Evolutionary conservation across 164 flowering plant species (phyloP), one percentile per base, ranked within the genome.

Genomic region (Nymphaea thermarum): DNA sequence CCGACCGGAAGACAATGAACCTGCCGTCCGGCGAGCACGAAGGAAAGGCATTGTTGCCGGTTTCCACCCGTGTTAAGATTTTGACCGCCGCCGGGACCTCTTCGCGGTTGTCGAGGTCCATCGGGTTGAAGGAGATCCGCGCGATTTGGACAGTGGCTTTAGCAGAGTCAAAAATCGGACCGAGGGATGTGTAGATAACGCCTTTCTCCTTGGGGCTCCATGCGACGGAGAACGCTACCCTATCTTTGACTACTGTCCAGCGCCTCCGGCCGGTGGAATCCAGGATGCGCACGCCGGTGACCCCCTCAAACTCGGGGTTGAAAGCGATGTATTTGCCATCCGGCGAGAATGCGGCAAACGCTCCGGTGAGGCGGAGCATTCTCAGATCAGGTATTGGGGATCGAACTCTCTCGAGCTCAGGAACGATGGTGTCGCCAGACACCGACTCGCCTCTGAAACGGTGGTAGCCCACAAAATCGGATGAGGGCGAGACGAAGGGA

Each of bases 21-120:
- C 85, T 84, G 0, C 98, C 96, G 68, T 93, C 96, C 6, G 96
- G 96, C 7, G 96, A 93, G 71, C 86, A 83, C 0, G 95, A 75
- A 3, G 96, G 89, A 71, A 93, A 93, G 1, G 96, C 98, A 60
- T 90, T 93, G 70, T 93, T 90, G 3, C 95, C 96, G 4, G 95
- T 76, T 1, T 83, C 90, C 17, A 81, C 95, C 41, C 60, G 76
- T 0, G 96, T 88, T 3, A 90, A 78, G 16, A 86, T 75, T 71
- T 85, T 84, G 11, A 88, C 82, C 0, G 77, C 73, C 16, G 80
- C 72, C 1, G 76, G 71, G 68, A 83, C 44, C 10, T 84, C 82
- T 5, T 79, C 87, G 18, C 83, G 82, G 6, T 71, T 78, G 47
- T 63, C 71, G 1, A 88, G 74, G 60, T 80, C 55, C 1, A 67